Conservation (phyloP, 78 protist genomes). For the Dictyostelium purpureum region DNA sequence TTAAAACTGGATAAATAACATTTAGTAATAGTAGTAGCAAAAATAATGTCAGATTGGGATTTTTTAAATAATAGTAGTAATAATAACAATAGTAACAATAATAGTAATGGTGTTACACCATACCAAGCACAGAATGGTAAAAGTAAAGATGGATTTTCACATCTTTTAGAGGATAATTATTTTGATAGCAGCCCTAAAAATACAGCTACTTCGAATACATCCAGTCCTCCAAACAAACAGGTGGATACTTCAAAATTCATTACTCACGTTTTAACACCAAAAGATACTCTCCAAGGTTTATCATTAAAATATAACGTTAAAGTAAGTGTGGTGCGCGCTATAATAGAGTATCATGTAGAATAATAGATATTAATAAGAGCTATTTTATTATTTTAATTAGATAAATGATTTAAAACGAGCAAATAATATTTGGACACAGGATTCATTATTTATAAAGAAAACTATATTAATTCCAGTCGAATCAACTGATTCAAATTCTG, state of each 20-base stretch:
- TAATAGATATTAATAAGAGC: no score
- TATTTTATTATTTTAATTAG: no score
- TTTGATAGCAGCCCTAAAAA: background rate
- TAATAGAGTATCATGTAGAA: no score
- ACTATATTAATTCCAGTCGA: constrained; percentile 30
- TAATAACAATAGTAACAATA: no score
- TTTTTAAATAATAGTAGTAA: constrained; percentile 9
- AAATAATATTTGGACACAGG: constrained; percentile 51
- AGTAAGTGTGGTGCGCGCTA: no score
- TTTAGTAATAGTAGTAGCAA: no score
- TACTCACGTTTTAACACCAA: constrained; percentile 9
- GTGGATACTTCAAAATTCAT: constrained; percentile 16
- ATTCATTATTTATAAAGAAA: constrained; percentile 43
- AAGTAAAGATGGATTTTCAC: constrained; percentile 6
- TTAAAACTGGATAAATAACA: no score
- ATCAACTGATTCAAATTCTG: background rate
- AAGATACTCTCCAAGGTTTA: constrained; percentile 66
- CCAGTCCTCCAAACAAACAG: background rate
- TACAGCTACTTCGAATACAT: background rate
- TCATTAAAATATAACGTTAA: constrained; percentile 47
- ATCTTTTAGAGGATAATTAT: background rate
- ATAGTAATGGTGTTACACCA: no score
- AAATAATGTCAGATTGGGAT: constrained; percentile 15
- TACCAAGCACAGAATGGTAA: no score
- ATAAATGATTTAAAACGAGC: constrained; percentile 55